phyloP scores from a whole-genome alignment of 2,329 filamentous ascomycete genomes.

The Cytospora leucostoma region DNA sequence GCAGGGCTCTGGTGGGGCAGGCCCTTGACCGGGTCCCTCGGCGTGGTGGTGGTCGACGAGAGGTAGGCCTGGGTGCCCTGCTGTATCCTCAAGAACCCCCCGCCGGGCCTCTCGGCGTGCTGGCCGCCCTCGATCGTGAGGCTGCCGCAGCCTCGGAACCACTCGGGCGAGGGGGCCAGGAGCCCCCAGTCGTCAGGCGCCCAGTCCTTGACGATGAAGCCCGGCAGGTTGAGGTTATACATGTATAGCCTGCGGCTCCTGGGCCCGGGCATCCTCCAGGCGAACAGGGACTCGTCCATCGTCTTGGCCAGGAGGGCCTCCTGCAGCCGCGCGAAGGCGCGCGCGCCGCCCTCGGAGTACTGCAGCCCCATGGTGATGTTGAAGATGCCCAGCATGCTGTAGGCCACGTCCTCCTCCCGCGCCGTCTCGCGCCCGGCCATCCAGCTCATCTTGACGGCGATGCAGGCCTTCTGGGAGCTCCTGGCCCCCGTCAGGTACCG shows the following conservation, averaged over 20 bases:
- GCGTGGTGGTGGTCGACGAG: not conserved
- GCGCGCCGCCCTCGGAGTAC: conserved; percentile 7
- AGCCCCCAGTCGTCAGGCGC: not conserved
- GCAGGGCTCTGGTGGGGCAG: not conserved
- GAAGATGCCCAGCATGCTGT: conserved; percentile 8
- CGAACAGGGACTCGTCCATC: conserved; percentile 13
- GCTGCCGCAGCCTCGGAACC: not conserved
- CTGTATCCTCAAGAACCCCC: too few relatives aligned
- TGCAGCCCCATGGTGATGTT: not conserved
- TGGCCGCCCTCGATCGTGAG: not conserved
- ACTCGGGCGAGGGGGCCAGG: conserved; percentile 3
- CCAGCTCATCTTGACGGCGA: conserved; percentile 5
- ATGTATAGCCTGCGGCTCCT: too few relatives aligned
- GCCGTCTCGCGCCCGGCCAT: not conserved
- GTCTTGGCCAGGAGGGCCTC: not conserved
- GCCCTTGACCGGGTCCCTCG: too few relatives aligned
- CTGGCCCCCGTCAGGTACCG: conserved; percentile 28
- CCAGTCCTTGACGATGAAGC: too few relatives aligned
- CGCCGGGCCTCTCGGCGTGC: not conserved
- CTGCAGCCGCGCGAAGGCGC: conserved; percentile 7
- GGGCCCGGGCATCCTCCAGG: too few relatives aligned
- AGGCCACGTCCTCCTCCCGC: conserved; percentile 6
- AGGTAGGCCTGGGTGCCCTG: too few relatives aligned
- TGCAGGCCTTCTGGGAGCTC: conserved; percentile 6
- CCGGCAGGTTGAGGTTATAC: too few relatives aligned